A percentile compares a stretch with the other conserved stretches of the same genome.
phyloP scores from a whole-genome alignment of 2,329 filamentous ascomycete genomes.

The Aspergillus sp. region DNA sequence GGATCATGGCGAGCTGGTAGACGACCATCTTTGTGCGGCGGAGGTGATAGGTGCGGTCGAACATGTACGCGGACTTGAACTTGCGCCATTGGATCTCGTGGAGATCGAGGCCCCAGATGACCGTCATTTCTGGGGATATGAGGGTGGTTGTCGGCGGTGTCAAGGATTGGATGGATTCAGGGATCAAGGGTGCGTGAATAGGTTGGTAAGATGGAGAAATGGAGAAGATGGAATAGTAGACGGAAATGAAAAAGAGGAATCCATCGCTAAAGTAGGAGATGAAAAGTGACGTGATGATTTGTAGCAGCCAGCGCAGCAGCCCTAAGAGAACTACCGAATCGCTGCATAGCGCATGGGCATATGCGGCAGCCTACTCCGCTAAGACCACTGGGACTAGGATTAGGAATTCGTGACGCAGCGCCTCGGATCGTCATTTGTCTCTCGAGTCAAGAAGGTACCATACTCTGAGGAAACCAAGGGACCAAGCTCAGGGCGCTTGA shows the following conservation, averaged over 20 bases:
- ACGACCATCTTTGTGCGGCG: constrained; percentile 63
- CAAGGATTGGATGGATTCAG: neutral
- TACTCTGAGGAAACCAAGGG: neutral
- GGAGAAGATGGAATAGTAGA: neutral
- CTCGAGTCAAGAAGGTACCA: too few species aligned
- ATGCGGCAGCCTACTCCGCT: too few species aligned
- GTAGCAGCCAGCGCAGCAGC: neutral
- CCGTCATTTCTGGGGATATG: constrained; percentile 41
- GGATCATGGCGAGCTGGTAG: constrained; percentile 64
- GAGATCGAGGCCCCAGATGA: constrained; percentile 64
- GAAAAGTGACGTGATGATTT: neutral
- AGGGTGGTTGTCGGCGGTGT: neutral
- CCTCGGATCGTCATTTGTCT: neutral
- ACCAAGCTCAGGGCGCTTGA: neutral
- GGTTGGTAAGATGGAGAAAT: neutral
- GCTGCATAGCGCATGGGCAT: neutral
- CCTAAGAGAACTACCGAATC: neutral
- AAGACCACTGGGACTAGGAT: neutral
- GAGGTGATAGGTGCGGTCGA: constrained; percentile 59
- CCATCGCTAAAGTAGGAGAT: neutral
- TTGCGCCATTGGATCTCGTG: constrained; percentile 62
- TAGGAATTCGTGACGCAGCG: neutral
- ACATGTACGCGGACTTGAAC: constrained; percentile 64
- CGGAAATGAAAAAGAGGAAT: neutral
- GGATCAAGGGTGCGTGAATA: neutral